Base-by-base conservation (phyloP, 495 filamentous ascomycete species). In the Neurospora terricola region DNA sequence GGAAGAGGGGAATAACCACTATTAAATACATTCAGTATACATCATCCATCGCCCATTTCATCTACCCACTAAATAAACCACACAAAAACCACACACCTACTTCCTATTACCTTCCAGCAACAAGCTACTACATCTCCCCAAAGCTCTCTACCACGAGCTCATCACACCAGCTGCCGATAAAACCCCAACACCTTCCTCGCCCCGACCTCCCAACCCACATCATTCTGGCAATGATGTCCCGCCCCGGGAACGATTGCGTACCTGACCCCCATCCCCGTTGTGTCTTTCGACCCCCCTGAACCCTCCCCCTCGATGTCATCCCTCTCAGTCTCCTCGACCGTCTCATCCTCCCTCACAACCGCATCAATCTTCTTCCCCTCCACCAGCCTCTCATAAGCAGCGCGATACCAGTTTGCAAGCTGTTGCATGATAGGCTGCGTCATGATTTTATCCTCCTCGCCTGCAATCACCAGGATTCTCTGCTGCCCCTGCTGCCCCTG, bases 281-380 rank as follows among this genome's bases (percentile, higher is more conserved):
- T 74, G 36, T 79, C 77, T 48, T 72, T 42, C 11, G 69, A 71
- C 6, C 48, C 74, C 30, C 80, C 77, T 36, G 74, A 76, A 14
- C 38, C 34, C n/a, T 48, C 27, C 14, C 75, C 48, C 89, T 92
- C 39, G 12, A 40, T 40, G 85, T 89, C 0, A 90, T 95, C 8
- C 42, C 34, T 14, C 5, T 78, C 77, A 38, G 71, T 54, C 10
- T 71, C 75, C 12, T 39, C 74, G 23, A 79, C 78, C 30, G 74
- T 77, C 7, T 38, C 16, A 34, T 59, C n/a, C 89, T 92, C 39
- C 85, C 89, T 0, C 90, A 95, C 80, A 75, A 96, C 59, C 91
- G 91, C 77, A 78, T 98, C 78, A 90, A 97, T 80, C 81, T 97
- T 77, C 81, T 97, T 78, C 91, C 94, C 86, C 90, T 92, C 36